These are phyloP conservation scores for Alternaria brassicae DNA, from an alignment of 2,329 filamentous ascomycete genomes.

Conservation along the genomic window DNA sequence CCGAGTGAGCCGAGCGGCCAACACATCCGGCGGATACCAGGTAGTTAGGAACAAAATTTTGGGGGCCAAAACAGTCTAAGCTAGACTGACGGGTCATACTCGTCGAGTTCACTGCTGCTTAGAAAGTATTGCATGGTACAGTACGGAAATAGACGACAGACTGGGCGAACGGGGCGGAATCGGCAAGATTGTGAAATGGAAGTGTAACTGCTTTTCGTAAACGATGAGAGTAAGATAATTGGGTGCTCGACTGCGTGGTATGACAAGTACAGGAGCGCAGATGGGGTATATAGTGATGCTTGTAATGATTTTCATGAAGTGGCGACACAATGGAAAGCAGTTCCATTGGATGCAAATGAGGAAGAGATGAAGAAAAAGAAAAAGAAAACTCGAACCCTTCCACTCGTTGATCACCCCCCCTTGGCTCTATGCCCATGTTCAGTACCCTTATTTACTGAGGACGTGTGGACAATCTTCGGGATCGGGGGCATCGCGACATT, in stretches of 20 bases:
- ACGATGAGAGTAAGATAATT: not conserved
- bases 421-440: not conserved
- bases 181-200: not conserved
- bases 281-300: conserved; percentile 2
- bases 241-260: not conserved
- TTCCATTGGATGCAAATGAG: not conserved
- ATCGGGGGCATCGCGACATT: conserved; percentile 30
- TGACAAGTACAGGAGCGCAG: not conserved
- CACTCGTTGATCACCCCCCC: not conserved
- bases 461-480: conserved; percentile 42
- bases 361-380: not conserved
- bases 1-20: not conserved
- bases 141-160: not conserved
- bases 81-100: not conserved
- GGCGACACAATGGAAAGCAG: not conserved
- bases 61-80: not conserved
- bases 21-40: not conserved
- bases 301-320: not conserved
- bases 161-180: not conserved
- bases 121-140: not conserved
- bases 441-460: conserved; percentile 19
- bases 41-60: not conserved
- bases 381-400: not conserved
- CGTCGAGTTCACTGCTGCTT: not conserved
- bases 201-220: not conserved